Evolutionary conservation across 1,284 basidiomycete genomes (phyloP).

Genomic region (Singerocomus rubriflavus): DNA sequence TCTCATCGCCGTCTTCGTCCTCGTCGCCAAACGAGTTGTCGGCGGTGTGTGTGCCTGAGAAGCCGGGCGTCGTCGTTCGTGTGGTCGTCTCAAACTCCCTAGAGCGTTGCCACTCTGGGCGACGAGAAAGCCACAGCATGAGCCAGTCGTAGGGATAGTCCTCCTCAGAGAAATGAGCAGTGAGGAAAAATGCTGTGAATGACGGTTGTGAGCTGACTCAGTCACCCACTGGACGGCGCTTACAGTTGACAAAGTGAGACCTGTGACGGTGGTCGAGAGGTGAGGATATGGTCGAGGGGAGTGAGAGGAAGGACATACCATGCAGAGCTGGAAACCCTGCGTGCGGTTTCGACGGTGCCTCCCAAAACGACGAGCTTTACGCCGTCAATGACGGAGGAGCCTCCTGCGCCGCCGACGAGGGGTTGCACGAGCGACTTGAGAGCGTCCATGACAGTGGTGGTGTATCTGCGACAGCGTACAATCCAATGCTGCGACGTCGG

Average conservation of each 20-base stretch:
- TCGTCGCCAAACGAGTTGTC: slow-evolving; percentile 65
- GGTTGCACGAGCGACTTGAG: slow-evolving; percentile 79
- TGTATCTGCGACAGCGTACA: slow-evolving; percentile 20
- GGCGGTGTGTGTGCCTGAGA: slow-evolving; percentile 43
- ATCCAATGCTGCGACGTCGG: slow-evolving; percentile 33
- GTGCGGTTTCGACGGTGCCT: slow-evolving; percentile 79
- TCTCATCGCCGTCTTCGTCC: slow-evolving; percentile 54
- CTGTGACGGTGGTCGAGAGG: slow-evolving; percentile 33
- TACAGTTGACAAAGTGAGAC: slow-evolving; percentile 80
- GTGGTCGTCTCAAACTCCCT: slow-evolving; percentile 84
- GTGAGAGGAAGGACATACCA: slow-evolving; percentile 47
- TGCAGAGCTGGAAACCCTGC: slow-evolving; percentile 74
- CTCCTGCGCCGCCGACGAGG: slow-evolving; percentile 68
- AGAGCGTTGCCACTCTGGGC: slow-evolving; percentile 80
- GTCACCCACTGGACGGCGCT: slow-evolving; percentile 33
- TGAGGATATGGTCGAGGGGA: slow-evolving; percentile 5
- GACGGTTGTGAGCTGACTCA: slow-evolving; percentile 6
- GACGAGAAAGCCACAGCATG: slow-evolving; percentile 77
- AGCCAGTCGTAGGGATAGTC: slow-evolving; percentile 83
- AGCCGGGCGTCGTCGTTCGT: slow-evolving; percentile 53
- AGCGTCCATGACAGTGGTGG: slow-evolving; percentile 57
- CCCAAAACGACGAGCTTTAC: slow-evolving; percentile 84
- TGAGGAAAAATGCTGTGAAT: slow-evolving; percentile 73
- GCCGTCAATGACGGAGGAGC: slow-evolving; percentile 76
- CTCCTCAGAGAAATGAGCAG: slow-evolving; percentile 80